phyloP scores from a whole-genome alignment of 805 yeast genomes.

The Metschnikowia baotianmanensis region DNA sequence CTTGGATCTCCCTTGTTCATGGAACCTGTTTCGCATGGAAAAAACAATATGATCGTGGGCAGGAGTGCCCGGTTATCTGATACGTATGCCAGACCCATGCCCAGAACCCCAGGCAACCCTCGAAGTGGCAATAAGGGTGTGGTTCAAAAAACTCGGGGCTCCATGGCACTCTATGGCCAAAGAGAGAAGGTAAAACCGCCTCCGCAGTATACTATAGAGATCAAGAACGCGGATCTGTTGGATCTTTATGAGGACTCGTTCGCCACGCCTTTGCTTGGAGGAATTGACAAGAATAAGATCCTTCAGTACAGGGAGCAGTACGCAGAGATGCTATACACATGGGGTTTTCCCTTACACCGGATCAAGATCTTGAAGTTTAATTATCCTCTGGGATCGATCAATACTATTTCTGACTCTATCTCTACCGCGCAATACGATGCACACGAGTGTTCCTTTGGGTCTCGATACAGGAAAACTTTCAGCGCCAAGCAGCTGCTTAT shows the following conservation, averaged over 20 bases:
- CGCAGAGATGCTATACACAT: conserved; percentile 69
- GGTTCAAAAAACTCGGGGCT: conserved; percentile 3
- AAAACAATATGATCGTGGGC: conserved; percentile 3
- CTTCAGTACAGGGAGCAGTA: conserved; percentile 59
- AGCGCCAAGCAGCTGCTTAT: conserved; percentile 22
- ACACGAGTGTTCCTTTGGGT: conserved; percentile 37
- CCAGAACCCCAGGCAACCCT: conserved; percentile 1
- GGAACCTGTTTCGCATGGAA: conserved; percentile 5
- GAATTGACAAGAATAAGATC: conserved; percentile 36
- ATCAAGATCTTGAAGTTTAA: conserved; percentile 76
- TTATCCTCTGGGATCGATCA: conserved; percentile 29
- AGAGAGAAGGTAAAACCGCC: conserved; percentile 14
- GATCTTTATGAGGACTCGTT: conserved; percentile 46
- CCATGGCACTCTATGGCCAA: not conserved
- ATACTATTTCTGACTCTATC: too few relatives aligned
- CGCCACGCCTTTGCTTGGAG: conserved; percentile 39
- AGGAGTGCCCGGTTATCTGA: conserved; percentile 8
- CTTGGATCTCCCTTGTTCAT: conserved; percentile 9
- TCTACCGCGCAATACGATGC: conserved; percentile 29
- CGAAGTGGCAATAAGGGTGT: conserved; percentile 11
- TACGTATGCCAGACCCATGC: conserved; percentile 2
- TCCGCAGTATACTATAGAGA: conserved; percentile 42
- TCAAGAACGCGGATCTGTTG: conserved; percentile 43
- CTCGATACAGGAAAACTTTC: conserved; percentile 23
- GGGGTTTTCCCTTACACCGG: conserved; percentile 84